Percentiles rank a stretch among this genome's conserved stretches.
phyloP scores from a whole-genome alignment of 208 protist genomes.

The Leishmania amazonensis region DNA sequence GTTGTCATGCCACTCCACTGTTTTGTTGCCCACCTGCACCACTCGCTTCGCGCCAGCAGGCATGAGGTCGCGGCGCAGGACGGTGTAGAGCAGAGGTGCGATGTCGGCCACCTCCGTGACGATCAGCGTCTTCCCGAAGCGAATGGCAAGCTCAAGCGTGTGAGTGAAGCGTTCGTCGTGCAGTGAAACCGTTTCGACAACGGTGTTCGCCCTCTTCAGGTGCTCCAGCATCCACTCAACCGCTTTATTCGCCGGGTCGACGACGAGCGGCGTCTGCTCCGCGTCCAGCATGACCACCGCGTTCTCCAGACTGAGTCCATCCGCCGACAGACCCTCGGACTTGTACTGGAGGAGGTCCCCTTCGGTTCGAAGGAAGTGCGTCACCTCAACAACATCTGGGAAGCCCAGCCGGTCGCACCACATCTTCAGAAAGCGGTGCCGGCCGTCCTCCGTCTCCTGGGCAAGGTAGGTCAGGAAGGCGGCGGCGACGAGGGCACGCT shows the following conservation, averaged over 20 bases:
- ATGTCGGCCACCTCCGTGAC: slow-evolving; percentile 96
- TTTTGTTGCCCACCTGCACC: slow-evolving; percentile 96
- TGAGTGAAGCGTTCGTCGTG: slow-evolving; percentile 95
- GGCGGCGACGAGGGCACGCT: slow-evolving; percentile 84
- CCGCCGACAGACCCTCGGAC: slow-evolving; percentile 93
- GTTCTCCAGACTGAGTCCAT: slow-evolving; percentile 97
- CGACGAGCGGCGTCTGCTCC: slow-evolving; percentile 91
- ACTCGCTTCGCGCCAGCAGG: slow-evolving; percentile 89
- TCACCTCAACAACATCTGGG: slow-evolving; percentile 43
- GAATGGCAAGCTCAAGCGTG: slow-evolving; percentile 96
- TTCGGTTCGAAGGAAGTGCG: slow-evolving; percentile 93
- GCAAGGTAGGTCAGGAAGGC: slow-evolving; percentile 95
- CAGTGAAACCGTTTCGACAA: slow-evolving; percentile 86
- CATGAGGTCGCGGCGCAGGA: slow-evolving; percentile 95
- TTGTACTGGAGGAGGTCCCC: slow-evolving; percentile 96
- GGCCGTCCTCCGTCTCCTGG: slow-evolving; percentile 82
- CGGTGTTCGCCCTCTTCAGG: slow-evolving; percentile 67
- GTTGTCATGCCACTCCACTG: slow-evolving; percentile 96
- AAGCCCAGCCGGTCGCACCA: slow-evolving; percentile 84
- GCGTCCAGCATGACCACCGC: slow-evolving; percentile 94
- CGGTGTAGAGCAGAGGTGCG: slow-evolving; percentile 93
- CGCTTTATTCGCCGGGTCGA: slow-evolving; percentile 96
- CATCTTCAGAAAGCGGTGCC: slow-evolving; percentile 58
- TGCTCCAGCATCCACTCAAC: slow-evolving; percentile 93
- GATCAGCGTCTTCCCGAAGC: slow-evolving; percentile 98